Conservation (phyloP, 176 grass and related monocot species). For the Lolium multiflorum region DNA sequence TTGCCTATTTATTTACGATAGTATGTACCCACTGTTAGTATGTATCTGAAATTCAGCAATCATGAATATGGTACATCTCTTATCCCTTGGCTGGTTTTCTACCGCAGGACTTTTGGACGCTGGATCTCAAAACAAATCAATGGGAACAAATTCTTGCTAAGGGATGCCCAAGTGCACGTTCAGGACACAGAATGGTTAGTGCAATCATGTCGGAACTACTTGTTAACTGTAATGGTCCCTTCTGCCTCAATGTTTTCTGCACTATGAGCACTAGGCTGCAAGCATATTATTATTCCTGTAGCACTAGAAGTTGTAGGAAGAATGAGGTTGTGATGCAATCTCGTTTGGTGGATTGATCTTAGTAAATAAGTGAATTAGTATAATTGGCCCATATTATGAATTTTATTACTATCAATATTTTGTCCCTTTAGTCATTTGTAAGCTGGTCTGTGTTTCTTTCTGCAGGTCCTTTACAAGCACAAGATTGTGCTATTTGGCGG, state of each 20-base stretch:
- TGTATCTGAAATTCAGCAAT: constrained; percentile 8
- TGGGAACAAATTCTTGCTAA: constrained; percentile 94
- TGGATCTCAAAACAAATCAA: constrained; percentile 96
- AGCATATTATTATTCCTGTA: not conserved
- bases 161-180: constrained; percentile 96
- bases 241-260: constrained; percentile 9
- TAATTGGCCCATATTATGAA: not conserved
- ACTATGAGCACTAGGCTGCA: constrained; percentile 22
- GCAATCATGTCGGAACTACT: constrained; percentile 15
- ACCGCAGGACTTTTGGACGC: constrained; percentile 85
- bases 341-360: not conserved
- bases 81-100: constrained; percentile 39
- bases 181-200: constrained; percentile 92
- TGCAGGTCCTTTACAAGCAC: constrained; percentile 96
- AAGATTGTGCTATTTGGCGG: constrained; percentile 97
- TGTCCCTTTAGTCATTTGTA: not conserved
- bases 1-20: constrained; percentile 31
- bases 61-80: constrained; percentile 26
- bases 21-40: not conserved
- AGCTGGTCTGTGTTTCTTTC: constrained; percentile 38
- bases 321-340: constrained; percentile 17
- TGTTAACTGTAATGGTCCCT: constrained; percentile 3
- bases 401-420: not conserved
- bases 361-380: not conserved
- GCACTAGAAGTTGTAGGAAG: constrained; percentile 23